phyloP scores from a whole-genome alignment of 2,329 filamentous ascomycete species.

The Dactylonectria macrodidyma region DNA sequence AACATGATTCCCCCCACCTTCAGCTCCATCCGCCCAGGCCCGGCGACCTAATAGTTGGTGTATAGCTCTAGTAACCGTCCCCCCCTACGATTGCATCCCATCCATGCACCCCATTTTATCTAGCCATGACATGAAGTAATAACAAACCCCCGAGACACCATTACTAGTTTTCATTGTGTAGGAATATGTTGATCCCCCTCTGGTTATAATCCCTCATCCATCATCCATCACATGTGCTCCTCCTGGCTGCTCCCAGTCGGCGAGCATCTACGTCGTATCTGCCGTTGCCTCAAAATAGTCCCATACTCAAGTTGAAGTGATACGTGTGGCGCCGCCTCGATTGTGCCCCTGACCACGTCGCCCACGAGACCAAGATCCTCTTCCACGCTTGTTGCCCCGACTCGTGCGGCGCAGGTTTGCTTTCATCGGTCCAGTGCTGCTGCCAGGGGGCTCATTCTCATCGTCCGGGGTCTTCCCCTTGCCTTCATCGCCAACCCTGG shows the following conservation, averaged over 20 bases:
- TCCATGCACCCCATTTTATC: conserved; percentile 18
- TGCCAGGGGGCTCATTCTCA: conserved; percentile 33
- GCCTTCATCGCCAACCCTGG: not conserved
- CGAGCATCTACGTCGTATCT: conserved; percentile 11
- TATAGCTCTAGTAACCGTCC: conserved; percentile 16
- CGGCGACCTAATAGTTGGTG: conserved; percentile 1
- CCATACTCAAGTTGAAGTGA: conserved; percentile 23
- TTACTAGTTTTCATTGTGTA: not conserved
- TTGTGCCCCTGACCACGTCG: conserved; percentile 45
- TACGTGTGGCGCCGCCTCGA: conserved; percentile 25
- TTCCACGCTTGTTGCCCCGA: conserved; percentile 47
- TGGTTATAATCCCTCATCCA: not conserved
- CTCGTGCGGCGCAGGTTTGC: conserved; percentile 31
- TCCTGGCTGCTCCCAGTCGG: conserved; percentile 12
- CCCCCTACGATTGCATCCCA: conserved; percentile 4
- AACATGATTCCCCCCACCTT: conserved; percentile 5
- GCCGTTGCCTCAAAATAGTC: conserved; percentile 11
- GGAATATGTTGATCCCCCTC: not conserved
- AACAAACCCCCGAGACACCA: conserved; percentile 1
- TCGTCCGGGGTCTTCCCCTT: conserved; percentile 3
- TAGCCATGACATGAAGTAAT: conserved; percentile 24
- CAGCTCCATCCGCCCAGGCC: not conserved
- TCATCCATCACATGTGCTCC: not conserved
- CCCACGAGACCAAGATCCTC: conserved; percentile 45
- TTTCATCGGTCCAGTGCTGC: conserved; percentile 7